A percentile compares a stretch with the other conserved stretches of the same genome.
These are phyloP conservation scores for Poa annua DNA, from an alignment of 176 grass and related monocot genomes.

Conservation along the genomic window DNA sequence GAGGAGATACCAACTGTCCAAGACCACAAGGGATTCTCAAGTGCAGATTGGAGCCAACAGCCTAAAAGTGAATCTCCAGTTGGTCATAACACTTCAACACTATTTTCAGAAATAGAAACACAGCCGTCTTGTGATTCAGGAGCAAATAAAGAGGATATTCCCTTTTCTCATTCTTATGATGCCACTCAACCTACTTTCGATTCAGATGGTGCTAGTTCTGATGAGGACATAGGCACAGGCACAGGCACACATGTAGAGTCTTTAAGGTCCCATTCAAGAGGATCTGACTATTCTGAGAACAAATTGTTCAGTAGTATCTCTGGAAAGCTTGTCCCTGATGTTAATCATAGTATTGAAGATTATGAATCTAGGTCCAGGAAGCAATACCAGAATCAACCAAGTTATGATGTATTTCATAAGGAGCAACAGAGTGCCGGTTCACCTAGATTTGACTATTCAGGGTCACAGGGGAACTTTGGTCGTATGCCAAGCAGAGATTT, in stretches of 20 bases:
- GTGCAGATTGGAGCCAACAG: conserved; percentile 43
- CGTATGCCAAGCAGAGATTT: conserved; percentile 40
- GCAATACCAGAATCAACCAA: conserved; percentile 42
- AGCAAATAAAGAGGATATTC: conserved; percentile 44
- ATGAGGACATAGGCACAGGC: conserved; percentile 48
- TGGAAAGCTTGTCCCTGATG: conserved; percentile 28
- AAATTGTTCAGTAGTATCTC: conserved; percentile 39
- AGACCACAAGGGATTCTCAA: conserved; percentile 39
- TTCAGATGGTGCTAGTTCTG: conserved; percentile 71
- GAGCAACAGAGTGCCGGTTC: conserved; percentile 35
- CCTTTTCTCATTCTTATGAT: conserved; percentile 46
- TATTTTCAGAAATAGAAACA: conserved; percentile 48
- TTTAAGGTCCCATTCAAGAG: conserved; percentile 43
- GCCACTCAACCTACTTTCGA: conserved; percentile 66
- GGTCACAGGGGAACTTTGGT: neutral
- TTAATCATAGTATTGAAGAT: conserved; percentile 34
- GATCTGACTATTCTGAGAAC: conserved; percentile 27
- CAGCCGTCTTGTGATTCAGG: conserved; percentile 34
- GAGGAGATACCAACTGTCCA: conserved; percentile 43
- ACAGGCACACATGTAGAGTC: conserved; percentile 9
- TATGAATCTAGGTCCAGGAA: conserved; percentile 43
- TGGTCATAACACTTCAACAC: conserved; percentile 39
- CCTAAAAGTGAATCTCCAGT: conserved; percentile 51
- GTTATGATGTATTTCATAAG: conserved; percentile 34
- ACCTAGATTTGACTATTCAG: conserved; percentile 38